Evolutionary conservation across 345 rosid genomes (phyloP).

Genomic region (Kandelia obovata): DNA sequence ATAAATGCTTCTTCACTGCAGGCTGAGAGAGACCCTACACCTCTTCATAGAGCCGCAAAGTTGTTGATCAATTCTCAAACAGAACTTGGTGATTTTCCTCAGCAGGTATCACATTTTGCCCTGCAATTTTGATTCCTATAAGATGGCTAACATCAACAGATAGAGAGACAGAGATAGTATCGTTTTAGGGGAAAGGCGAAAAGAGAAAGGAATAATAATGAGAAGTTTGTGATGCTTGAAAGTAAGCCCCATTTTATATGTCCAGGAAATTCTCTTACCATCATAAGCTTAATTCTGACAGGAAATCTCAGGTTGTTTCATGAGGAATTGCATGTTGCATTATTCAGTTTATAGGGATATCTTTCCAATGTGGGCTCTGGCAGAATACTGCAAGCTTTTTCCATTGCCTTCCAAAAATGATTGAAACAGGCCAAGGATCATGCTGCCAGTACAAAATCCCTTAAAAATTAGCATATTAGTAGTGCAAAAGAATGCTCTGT

Average conservation of each 20-base stretch:
- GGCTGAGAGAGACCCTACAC: slow-evolving; percentile 10
- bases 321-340: slow-evolving; percentile 20
- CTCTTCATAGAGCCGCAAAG: slow-evolving; percentile 15
- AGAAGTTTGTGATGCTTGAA: too few species aligned
- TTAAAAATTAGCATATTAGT: too few species aligned
- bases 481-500: too few species aligned
- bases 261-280: too few species aligned
- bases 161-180: too few species aligned
- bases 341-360: slow-evolving; percentile 11
- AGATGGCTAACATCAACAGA: not conserved
- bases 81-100: slow-evolving; percentile 19
- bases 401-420: not conserved
- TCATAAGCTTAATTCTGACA: not conserved
- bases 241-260: too few species aligned
- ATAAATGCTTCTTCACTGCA: too few species aligned
- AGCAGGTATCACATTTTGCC: slow-evolving; percentile 10
- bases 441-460: too few species aligned
- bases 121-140: not conserved
- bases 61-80: slow-evolving; percentile 13
- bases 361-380: slow-evolving; percentile 21
- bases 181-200: too few species aligned
- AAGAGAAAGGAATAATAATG: too few species aligned
- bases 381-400: slow-evolving; percentile 8
- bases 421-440: too few species aligned
- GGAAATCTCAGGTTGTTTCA: slow-evolving; percentile 10